These are phyloP conservation scores for Rhizodiscina lignyota DNA, from an alignment of 495 filamentous ascomycete species.

Conservation along the genomic window DNA sequence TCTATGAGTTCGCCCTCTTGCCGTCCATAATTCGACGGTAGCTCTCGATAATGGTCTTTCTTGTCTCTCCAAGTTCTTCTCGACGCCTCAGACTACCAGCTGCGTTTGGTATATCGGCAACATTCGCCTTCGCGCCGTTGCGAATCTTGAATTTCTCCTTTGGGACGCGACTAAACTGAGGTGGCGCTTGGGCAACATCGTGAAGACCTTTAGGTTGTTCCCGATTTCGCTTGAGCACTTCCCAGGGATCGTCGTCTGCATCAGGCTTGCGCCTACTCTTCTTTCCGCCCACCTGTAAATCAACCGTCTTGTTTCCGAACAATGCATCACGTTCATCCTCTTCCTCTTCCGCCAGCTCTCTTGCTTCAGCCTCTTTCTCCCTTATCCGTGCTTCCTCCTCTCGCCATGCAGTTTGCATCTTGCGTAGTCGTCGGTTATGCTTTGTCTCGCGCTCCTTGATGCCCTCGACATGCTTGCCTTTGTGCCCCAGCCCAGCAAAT, in stretches of 20 bases:
- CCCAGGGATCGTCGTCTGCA: conserved; percentile 68
- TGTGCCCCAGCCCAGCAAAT: conserved; percentile 30
- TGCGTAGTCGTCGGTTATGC: conserved; percentile 69
- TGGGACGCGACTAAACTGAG: conserved; percentile 46
- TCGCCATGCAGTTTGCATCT: conserved; percentile 67
- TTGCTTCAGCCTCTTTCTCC: conserved; percentile 40
- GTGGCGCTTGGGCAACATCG: conserved; percentile 71
- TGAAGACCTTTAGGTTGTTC: conserved; percentile 39
- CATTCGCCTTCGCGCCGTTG: conserved; percentile 51
- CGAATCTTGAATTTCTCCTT: conserved; percentile 53
- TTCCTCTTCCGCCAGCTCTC: conserved; percentile 47
- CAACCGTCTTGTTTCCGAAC: conserved; percentile 30
- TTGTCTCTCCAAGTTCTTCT: conserved; percentile 63
- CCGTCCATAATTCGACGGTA: conserved; percentile 69
- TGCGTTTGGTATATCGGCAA: conserved; percentile 55
- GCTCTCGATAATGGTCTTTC: conserved; percentile 61
- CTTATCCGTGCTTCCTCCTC: conserved; percentile 41
- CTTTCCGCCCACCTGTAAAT: conserved; percentile 28
- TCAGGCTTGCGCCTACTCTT: conserved; percentile 22
- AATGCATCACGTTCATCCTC: conserved; percentile 33
- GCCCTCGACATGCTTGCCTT: conserved; percentile 25
- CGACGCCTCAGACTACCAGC: conserved; percentile 66
- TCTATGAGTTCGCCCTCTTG: conserved; percentile 15
- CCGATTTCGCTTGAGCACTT: conserved; percentile 40
- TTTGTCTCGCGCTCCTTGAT: conserved; percentile 46